Evolutionary conservation across 169 alveolate genomes (phyloP), one percentile per base, ranked within the genome.

Genomic region (Plasmodium berghei): DNA sequence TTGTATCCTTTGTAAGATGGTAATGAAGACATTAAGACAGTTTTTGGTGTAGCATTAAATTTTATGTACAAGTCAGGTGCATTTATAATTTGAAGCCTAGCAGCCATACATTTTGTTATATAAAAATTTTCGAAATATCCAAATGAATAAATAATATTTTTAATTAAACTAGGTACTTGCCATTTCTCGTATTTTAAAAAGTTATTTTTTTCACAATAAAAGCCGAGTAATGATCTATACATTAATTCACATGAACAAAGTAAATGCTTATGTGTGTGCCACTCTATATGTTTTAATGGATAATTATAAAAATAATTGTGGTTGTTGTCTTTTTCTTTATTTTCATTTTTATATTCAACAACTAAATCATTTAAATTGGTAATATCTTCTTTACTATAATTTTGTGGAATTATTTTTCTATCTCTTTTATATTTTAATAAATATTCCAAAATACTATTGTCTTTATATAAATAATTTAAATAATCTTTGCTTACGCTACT

Each of bases 91-190:
- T 80, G 90, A 46, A 80, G 83, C 28, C 90, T 46, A 10, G 90
- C 83, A 80, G 90, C 90, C 90, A 80, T 80, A 14, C 52, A 20
- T 66, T 80, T 80, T 45, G 90, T 80, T 80, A 80, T 70, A 67
- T 80, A 80, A 64, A 80, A 80, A 67, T 80, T 80, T 18, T 80
- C 90, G 20, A 80, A 80, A 80, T 67, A 80, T 40, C 90, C 90
- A 67, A 80, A 80, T 14, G 90, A 80, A 61, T 80, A 67, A 54
- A 80, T 24, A 14, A 80, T 66, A 46, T 55, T 80, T 80, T 80
- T 80, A 80, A 80, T 80, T 80, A 80, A 69, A 69, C 90, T 80
- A 28, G 90, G 90, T 24, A 80, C 90, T 67, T 80, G 90, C 90
- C 90, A 80, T 66, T 80, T 80, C 69, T 80, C 90, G 20, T 66